phyloP scores from a whole-genome alignment of 306 rosid species.

The Cicer arietinum region DNA sequence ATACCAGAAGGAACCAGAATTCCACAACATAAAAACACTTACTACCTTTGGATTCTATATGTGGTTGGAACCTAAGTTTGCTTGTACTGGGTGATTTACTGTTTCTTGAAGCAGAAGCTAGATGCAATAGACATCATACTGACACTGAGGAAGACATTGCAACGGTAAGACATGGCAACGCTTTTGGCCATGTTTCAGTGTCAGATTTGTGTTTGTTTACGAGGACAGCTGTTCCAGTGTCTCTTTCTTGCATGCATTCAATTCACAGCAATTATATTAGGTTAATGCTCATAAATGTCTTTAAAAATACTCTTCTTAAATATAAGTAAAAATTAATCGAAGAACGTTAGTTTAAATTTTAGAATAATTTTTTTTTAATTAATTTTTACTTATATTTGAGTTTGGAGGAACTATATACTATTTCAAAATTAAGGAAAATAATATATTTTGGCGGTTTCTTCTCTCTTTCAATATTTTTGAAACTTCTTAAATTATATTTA shows the following conservation, averaged over 20 bases:
- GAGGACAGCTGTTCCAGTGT: slow-evolving; percentile 28
- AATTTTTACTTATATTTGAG: no score
- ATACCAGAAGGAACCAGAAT: neutral
- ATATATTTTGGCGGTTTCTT: no score
- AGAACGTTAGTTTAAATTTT: no score
- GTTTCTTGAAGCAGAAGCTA: slow-evolving; percentile 50
- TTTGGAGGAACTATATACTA: no score
- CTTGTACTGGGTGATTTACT: slow-evolving; percentile 20
- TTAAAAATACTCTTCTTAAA: no score
- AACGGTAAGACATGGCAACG: slow-evolving; percentile 40
- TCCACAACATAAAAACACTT: slow-evolving; percentile 13
- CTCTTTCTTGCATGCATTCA: slow-evolving; percentile 31
- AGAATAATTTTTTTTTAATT: no score
- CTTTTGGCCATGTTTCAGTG: slow-evolving; percentile 38
- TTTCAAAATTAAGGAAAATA: no score
- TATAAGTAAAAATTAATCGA: no score
- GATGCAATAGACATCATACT: slow-evolving; percentile 41
- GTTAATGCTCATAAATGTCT: no score
- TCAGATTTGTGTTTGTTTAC: slow-evolving; percentile 14
- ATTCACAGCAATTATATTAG: no score
- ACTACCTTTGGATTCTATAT: slow-evolving; percentile 22
- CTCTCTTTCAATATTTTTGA: no score
- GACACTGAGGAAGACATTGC: slow-evolving; percentile 44
- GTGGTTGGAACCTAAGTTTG: slow-evolving; percentile 36
- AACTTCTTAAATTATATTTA: no score